A percentile compares a stretch with the other conserved stretches of the same genome.
phyloP scores from a whole-genome alignment of 768 basidiomycete species.

The Steccherinum ochraceum region DNA sequence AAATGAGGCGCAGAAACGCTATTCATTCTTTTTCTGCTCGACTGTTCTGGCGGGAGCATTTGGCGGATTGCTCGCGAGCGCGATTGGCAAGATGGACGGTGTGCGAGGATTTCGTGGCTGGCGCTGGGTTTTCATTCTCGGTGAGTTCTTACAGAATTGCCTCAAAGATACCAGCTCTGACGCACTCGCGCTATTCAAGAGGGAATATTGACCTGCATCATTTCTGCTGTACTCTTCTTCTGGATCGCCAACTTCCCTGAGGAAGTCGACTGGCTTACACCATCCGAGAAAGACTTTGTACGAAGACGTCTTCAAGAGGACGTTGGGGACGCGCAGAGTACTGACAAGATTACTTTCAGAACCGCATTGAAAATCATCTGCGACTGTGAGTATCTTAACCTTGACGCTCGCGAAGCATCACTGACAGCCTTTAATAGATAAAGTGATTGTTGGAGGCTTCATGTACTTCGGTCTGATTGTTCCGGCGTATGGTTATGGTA shows the following conservation, averaged over 20 bases:
- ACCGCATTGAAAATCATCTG: constrained; percentile 17
- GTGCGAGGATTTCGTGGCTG: constrained; percentile 22
- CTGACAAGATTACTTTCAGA: constrained; percentile 15
- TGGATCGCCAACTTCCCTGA: constrained; percentile 28
- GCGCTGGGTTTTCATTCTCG: constrained; percentile 29
- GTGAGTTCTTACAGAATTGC: constrained; percentile 4
- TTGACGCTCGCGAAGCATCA: background rate
- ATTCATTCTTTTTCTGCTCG: constrained; percentile 32
- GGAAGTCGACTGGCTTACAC: constrained; percentile 26
- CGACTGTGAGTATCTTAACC: constrained; percentile 17
- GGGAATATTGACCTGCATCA: constrained; percentile 30
- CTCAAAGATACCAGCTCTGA: background rate
- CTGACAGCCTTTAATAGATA: constrained; percentile 9
- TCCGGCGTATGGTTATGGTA: constrained; percentile 23
- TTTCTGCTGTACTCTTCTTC: constrained; percentile 26
- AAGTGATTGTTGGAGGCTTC: constrained; percentile 23
- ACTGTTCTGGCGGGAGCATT: constrained; percentile 35
- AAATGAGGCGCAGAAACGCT: constrained; percentile 28
- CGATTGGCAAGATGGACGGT: constrained; percentile 29
- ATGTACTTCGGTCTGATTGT: constrained; percentile 26
- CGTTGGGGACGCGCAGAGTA: constrained; percentile 20
- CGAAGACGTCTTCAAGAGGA: constrained; percentile 23
- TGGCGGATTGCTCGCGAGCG: constrained; percentile 26
- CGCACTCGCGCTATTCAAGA: too few species aligned
- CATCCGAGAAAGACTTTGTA: constrained; percentile 23